These are phyloP conservation scores for Teunomyces tritomae DNA, from an alignment of 805 yeast genomes.

Conservation along the genomic window DNA sequence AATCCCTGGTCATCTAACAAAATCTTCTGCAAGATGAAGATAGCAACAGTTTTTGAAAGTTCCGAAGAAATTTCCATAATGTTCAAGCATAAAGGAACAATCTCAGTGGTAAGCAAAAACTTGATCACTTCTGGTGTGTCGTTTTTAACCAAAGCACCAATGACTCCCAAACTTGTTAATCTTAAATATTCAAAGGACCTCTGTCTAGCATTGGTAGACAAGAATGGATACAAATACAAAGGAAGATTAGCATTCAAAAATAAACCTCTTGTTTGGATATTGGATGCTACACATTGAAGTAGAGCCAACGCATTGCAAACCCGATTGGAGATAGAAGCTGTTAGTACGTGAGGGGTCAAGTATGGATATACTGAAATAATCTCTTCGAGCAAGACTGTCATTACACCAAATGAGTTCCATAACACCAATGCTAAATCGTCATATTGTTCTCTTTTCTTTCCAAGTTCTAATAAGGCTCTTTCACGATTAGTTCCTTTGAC, in stretches of 20 bases:
- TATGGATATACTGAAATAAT: conserved; percentile 87
- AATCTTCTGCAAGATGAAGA: conserved; percentile 91
- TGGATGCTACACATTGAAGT: conserved; percentile 95
- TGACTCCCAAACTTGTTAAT: conserved; percentile 90
- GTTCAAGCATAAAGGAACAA: conserved; percentile 89
- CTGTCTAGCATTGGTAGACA: conserved; percentile 87
- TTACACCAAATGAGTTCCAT: conserved; percentile 96
- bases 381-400: conserved; percentile 88
- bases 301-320: conserved; percentile 95
- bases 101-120: conserved; percentile 90
- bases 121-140: conserved; percentile 94
- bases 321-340: conserved; percentile 84
- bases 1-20: conserved; percentile 89
- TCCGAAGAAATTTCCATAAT: conserved; percentile 96
- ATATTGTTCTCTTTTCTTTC: conserved; percentile 91
- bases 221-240: conserved; percentile 86
- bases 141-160: conserved; percentile 94
- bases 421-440: conserved; percentile 89
- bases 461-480: conserved; percentile 86
- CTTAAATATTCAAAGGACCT: conserved; percentile 92
- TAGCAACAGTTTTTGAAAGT: conserved; percentile 92
- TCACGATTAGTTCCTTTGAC: conserved; percentile 90
- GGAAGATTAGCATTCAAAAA: conserved; percentile 91
- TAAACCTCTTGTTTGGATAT: conserved; percentile 80
- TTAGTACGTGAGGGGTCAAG: conserved; percentile 79